Evolutionary conservation across 768 basidiomycete genomes (phyloP).

Genomic region (Russula abietina): DNA sequence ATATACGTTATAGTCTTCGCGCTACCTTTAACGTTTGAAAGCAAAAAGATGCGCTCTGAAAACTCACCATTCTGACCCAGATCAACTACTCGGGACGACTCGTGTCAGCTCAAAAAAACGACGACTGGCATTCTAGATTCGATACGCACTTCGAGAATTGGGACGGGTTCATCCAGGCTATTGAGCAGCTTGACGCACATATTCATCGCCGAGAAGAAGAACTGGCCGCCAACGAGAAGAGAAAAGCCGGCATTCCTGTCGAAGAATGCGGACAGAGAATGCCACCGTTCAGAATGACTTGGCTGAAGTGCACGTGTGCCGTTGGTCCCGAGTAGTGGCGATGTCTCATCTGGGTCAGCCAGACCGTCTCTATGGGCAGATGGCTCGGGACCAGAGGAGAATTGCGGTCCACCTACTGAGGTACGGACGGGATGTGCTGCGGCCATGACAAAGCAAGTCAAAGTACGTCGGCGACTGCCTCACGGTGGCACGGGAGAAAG

Average conservation of each 20-base stretch:
- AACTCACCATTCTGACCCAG: constrained; percentile 50
- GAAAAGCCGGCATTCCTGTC: constrained; percentile 51
- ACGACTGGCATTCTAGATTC: not conserved
- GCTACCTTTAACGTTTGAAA: constrained; percentile 14
- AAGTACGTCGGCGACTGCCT: not conserved
- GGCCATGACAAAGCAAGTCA: not conserved
- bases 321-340: not conserved
- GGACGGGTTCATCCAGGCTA: constrained; percentile 50
- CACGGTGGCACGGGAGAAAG: too few relatives aligned
- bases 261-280: constrained; percentile 6
- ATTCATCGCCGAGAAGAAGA: constrained; percentile 57
- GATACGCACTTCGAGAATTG: constrained; percentile 46
- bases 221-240: constrained; percentile 50
- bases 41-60: not conserved
- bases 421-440: constrained; percentile 31
- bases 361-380: not conserved
- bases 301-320: too few relatives aligned
- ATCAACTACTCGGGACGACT: constrained; percentile 40
- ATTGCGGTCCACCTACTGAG: not conserved
- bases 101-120: not conserved
- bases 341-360: not conserved
- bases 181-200: constrained; percentile 59
- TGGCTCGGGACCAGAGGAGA: not conserved
- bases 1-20: constrained; percentile 47
- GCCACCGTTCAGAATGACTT: not conserved